Evolutionary conservation across 2,329 filamentous ascomycete species (phyloP).

Genomic region (Clarireedia monteithiana): DNA sequence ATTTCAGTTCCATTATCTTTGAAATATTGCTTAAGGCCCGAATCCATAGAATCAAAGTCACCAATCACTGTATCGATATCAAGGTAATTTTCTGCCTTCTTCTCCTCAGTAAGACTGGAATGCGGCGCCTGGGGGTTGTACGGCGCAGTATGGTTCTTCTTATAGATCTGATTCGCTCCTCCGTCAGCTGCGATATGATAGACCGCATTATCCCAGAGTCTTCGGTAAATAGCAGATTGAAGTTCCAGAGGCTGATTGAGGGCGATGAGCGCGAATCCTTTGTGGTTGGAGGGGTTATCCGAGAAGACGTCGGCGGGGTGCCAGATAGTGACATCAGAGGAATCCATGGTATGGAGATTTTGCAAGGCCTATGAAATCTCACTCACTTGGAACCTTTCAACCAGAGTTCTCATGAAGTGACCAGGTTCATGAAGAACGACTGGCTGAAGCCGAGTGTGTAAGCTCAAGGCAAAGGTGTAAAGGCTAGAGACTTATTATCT

Average conservation of each 20-base stretch:
- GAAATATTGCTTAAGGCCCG: conserved; percentile 47
- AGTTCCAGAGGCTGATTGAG: conserved; percentile 53
- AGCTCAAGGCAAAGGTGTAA: not conserved
- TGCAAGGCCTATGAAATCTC: not conserved
- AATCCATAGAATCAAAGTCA: conserved; percentile 77
- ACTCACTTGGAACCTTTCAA: not conserved
- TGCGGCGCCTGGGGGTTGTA: not conserved
- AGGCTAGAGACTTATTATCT: not conserved
- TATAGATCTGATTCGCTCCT: conserved; percentile 70
- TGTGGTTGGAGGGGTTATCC: conserved; percentile 14
- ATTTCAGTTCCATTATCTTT: conserved; percentile 45
- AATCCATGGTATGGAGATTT: not conserved
- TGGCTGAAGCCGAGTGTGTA: not conserved
- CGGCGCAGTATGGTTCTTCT: conserved; percentile 25
- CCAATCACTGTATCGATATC: conserved; percentile 63
- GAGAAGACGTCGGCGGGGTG: conserved; percentile 30
- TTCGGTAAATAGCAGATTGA: conserved; percentile 30
- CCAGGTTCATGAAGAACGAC: no score
- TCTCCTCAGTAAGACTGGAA: conserved; percentile 19
- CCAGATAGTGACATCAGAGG: conserved; percentile 24
- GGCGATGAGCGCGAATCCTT: conserved; percentile 44
- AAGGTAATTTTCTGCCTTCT: not conserved
- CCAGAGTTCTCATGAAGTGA: not conserved
- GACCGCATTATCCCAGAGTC: conserved; percentile 36
- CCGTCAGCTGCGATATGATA: conserved; percentile 81